Conservation (phyloP, 768 basidiomycete genomes). For the Auricularia sp. region DNA sequence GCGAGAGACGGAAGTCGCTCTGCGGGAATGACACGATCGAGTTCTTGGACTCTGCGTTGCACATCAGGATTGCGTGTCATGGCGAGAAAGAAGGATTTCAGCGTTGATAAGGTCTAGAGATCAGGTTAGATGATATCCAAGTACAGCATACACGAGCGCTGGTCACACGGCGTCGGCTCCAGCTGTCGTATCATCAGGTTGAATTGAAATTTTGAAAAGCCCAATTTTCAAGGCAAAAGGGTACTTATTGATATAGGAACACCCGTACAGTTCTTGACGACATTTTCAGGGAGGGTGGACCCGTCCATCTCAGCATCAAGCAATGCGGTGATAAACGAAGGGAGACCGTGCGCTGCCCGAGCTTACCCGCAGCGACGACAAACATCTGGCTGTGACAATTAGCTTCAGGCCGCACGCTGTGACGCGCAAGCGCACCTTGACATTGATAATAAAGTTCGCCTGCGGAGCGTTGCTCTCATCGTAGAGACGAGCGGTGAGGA, state of each 20-base stretch:
- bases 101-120: conserved; percentile 38
- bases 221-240: conserved; percentile 30
- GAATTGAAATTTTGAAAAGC: neutral
- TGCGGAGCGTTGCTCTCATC: too few species aligned
- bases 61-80: conserved; percentile 46
- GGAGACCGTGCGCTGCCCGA: too few species aligned
- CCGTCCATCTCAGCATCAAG: conserved; percentile 12
- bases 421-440: too few species aligned
- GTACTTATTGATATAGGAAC: conserved; percentile 17
- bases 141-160: conserved; percentile 4
- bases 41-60: conserved; percentile 41
- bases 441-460: too few species aligned
- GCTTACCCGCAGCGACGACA: too few species aligned
- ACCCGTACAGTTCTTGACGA: conserved; percentile 41
- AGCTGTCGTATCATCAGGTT: conserved; percentile 12
- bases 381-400: too few species aligned
- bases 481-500: too few species aligned
- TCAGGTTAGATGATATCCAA: neutral
- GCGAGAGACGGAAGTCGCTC: conserved; percentile 31
- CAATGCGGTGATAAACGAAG: conserved; percentile 7
- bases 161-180: conserved; percentile 23
- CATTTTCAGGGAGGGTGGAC: conserved; percentile 23
- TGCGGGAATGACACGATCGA: conserved; percentile 33
- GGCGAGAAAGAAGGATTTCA: conserved; percentile 42
- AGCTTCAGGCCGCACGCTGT: too few species aligned